Percentiles rank a stretch among this genome's conserved stretches.
phyloP scores from a whole-genome alignment of 2,329 filamentous ascomycete genomes.

The Penicillium sp. region DNA sequence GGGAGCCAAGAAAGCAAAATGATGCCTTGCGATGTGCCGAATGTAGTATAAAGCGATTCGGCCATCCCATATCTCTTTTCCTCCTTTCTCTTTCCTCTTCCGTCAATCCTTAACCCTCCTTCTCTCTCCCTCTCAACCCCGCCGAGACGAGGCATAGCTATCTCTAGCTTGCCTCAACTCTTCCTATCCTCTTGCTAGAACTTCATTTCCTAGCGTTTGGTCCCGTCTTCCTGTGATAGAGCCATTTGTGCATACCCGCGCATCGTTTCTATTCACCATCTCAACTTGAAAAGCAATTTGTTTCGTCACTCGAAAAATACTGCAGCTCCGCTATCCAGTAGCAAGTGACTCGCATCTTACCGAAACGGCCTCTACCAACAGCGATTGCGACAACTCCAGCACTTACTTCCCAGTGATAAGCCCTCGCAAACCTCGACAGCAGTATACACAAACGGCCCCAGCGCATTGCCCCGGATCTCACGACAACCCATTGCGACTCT shows the following conservation, averaged over 20 bases:
- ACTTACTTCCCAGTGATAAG: not conserved
- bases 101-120: not conserved
- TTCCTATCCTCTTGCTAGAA: not conserved
- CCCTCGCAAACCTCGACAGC: not conserved
- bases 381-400: constrained; percentile 4
- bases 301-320: constrained; percentile 10
- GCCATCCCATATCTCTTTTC: constrained; percentile 7
- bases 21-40: not conserved
- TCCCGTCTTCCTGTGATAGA: not conserved
- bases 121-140: not conserved
- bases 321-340: constrained; percentile 16
- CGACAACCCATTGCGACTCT: constrained; percentile 9
- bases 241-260: not conserved
- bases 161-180: constrained; percentile 7
- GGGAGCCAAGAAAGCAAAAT: constrained; percentile 1
- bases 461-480: not conserved
- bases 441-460: constrained; percentile 2
- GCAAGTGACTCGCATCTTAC: constrained; percentile 5
- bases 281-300: constrained; percentile 13
- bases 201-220: not conserved
- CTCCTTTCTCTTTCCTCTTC: constrained; percentile 4
- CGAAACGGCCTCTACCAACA: not conserved
- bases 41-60: constrained; percentile 17
- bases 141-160: constrained; percentile 12
- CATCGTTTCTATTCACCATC: constrained; percentile 1